These are phyloP conservation scores for Lipomyces yamadae DNA, from an alignment of 805 yeast species.

Conservation along the genomic window DNA sequence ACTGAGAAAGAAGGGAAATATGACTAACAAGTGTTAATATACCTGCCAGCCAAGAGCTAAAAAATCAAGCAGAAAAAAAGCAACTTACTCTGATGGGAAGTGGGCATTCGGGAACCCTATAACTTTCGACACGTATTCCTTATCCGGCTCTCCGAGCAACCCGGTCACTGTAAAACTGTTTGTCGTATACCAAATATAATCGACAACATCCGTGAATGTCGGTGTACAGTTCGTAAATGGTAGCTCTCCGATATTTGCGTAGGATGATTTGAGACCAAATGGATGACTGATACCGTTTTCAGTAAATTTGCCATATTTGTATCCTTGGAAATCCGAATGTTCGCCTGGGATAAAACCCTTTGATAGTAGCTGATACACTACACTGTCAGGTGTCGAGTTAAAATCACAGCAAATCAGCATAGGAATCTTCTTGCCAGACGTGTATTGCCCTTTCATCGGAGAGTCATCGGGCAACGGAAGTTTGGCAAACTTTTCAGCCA, in stretches of 20 bases:
- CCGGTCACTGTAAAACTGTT: conserved; percentile 81
- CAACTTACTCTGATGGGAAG: conserved; percentile 57
- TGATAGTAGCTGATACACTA: conserved; percentile 88
- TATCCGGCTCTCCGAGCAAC: conserved; percentile 80
- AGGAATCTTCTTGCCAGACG: conserved; percentile 63
- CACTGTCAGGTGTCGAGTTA: conserved; percentile 84
- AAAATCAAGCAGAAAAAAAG: no score
- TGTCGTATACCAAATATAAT: conserved; percentile 94
- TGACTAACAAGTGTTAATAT: conserved; percentile 22
- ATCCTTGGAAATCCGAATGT: conserved; percentile 80
- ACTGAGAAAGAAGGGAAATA: conserved; percentile 31
- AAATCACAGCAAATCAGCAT: conserved; percentile 92
- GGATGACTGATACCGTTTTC: conserved; percentile 84
- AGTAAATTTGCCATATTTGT: conserved; percentile 90
- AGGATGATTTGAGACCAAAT: conserved; percentile 82
- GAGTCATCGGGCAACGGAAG: conserved; percentile 33
- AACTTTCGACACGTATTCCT: conserved; percentile 70
- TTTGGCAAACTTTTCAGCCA: conserved; percentile 56
- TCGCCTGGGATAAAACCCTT: conserved; percentile 70
- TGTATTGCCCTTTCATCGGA: conserved; percentile 45
- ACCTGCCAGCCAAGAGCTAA: no score
- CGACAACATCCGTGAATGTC: conserved; percentile 88
- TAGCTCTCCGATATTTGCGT: conserved; percentile 81
- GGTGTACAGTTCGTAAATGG: conserved; percentile 97
- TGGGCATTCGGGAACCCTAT: conserved; percentile 95